Evolutionary conservation across 2,329 filamentous ascomycete species (phyloP).

Genomic region (Sporothrix pallida): DNA sequence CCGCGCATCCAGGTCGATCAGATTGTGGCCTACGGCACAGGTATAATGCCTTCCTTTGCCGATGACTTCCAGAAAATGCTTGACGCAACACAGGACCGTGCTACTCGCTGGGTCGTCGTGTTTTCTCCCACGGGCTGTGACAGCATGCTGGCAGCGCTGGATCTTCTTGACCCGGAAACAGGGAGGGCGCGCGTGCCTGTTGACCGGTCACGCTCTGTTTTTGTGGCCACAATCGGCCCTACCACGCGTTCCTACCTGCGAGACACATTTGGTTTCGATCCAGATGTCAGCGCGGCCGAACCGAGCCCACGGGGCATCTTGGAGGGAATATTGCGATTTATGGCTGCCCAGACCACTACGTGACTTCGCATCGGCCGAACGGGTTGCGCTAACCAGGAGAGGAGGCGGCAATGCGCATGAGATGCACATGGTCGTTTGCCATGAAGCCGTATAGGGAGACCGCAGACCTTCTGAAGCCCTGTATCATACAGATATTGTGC

Average conservation of each 20-base stretch:
- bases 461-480: no score
- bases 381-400: no score
- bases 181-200: constrained; percentile 39
- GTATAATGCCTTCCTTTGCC: constrained; percentile 79
- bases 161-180: constrained; percentile 55
- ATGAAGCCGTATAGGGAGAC: neutral
- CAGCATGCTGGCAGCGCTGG: constrained; percentile 61
- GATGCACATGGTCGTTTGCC: neutral
- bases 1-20: constrained; percentile 73
- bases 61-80: constrained; percentile 65
- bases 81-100: constrained; percentile 48
- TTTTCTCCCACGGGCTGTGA: constrained; percentile 72
- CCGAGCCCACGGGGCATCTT: constrained; percentile 83
- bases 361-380: neutral
- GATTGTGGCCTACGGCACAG: constrained; percentile 84
- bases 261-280: constrained; percentile 67
- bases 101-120: constrained; percentile 73
- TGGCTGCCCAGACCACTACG: constrained; percentile 29
- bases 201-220: constrained; percentile 52
- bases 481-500: no score
- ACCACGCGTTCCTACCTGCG: constrained; percentile 81
- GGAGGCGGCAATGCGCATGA: neutral
- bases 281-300: constrained; percentile 79
- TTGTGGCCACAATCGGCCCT: constrained; percentile 87
- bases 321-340: constrained; percentile 66